These are phyloP conservation scores for Aschersonia sp. DNA, from an alignment of 2,329 filamentous ascomycete species.

Conservation along the genomic window DNA sequence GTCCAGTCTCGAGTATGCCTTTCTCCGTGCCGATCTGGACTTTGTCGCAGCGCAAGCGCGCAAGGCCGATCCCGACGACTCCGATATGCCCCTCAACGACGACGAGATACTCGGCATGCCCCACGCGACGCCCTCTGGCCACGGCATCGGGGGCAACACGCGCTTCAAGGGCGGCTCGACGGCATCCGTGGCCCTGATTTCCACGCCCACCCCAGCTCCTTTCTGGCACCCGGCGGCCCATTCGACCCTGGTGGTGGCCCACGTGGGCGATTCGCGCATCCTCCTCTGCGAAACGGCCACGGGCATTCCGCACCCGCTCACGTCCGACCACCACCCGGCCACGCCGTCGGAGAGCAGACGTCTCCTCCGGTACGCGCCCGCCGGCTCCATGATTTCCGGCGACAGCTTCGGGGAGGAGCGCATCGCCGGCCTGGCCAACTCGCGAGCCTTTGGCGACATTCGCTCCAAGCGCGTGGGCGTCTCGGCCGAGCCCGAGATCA, in stretches of 20 bases:
- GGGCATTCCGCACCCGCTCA: slow-evolving; percentile 66
- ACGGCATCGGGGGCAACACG: slow-evolving; percentile 55
- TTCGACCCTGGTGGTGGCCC: slow-evolving; percentile 70
- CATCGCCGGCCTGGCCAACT: slow-evolving; percentile 86
- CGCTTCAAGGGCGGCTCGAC: slow-evolving; percentile 92
- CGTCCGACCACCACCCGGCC: slow-evolving; percentile 86
- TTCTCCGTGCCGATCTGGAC: slow-evolving; percentile 84
- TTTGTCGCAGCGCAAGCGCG: slow-evolving; percentile 81
- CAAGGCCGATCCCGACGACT: slow-evolving; percentile 62
- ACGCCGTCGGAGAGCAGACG: slow-evolving; percentile 70
- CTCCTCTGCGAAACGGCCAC: slow-evolving; percentile 78
- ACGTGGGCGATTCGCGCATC: slow-evolving; percentile 87
- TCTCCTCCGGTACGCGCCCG: slow-evolving; percentile 65
- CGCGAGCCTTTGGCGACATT: slow-evolving; percentile 87
- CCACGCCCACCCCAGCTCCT: slow-evolving; percentile 77
- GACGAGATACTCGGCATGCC: slow-evolving; percentile 64
- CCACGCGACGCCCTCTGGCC: slow-evolving; percentile 36
- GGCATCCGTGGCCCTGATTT: slow-evolving; percentile 77
- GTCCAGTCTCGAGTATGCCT: slow-evolving; percentile 77
- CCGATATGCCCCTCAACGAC: slow-evolving; percentile 68
- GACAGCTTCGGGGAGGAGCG: slow-evolving; percentile 97
- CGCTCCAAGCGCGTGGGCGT: slow-evolving; percentile 84
- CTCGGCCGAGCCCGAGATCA: slow-evolving; percentile 82
- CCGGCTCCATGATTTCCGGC: slow-evolving; percentile 62
- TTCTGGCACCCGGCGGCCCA: slow-evolving; percentile 90